Evolutionary conservation across 768 basidiomycete genomes (phyloP), one percentile per base, ranked within the genome.

Genomic region (Mycena leptocephala): DNA sequence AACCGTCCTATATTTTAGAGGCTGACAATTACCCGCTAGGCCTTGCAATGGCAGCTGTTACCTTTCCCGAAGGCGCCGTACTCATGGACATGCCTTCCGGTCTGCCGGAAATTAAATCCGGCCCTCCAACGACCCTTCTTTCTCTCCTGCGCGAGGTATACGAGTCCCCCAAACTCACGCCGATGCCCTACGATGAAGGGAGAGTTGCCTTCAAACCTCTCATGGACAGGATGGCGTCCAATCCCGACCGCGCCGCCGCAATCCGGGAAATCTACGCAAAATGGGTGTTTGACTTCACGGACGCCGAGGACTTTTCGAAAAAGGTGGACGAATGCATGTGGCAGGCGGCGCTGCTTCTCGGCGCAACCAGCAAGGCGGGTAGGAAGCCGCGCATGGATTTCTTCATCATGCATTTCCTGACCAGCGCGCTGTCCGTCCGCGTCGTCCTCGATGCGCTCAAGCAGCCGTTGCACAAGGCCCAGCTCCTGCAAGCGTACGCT

Each of bases 131-230:
- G 1, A 39, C 90, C 0, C 86, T 93, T 11, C 84, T 93, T 32
- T 87, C 89, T 65, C 85, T 93, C 39, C 80, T 93, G 0, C 86
- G 87, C 26, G 83, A 90, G 72, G 83, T 89, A 4, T 92, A 92
- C 81, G 88, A 88, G 69, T 90, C 90, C 5, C n/a, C 81, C 86
- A 2, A 78, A 43, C 86, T 93, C 74, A 83, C 84, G 11, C 92
- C 93, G 4, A 84, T 89, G 80, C 89, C 90, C 0, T 92, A 93
- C 80, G 87, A 91, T 68, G n/a, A n/a, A n/a, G n/a, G 87, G 89
- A 6, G 78, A 91, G 30, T 41, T 28, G 1, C 16, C 64, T 6
- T 56, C 82, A 20, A n/a, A 85, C 11, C 61, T 63, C 39, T 86
- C 59, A 75, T 79, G 48, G 64, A 20, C 0, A 82, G 83, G 32